A percentile compares a stretch with the other conserved stretches of the same genome.
These are phyloP conservation scores for Brassica nigra DNA, from an alignment of 345 rosid genomes.

Conservation along the genomic window DNA sequence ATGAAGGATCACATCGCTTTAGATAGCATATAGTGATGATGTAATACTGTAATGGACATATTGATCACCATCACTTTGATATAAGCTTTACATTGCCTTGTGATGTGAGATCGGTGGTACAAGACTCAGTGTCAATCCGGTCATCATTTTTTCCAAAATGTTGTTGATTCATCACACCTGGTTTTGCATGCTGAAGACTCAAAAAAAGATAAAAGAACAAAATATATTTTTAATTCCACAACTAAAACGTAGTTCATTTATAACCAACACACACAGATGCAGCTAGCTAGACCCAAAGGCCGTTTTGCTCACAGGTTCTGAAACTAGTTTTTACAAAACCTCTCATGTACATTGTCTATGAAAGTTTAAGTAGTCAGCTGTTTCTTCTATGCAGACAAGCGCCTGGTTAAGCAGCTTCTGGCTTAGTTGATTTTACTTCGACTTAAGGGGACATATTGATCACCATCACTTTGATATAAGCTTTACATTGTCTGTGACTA, in stretches of 20 bases:
- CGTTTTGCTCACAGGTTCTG: too few species aligned
- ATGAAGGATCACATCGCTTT: too few species aligned
- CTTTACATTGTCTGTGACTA: slow-evolving; percentile 8
- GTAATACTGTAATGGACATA: neutral
- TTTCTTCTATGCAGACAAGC: too few species aligned
- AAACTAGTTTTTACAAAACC: too few species aligned
- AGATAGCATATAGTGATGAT: too few species aligned
- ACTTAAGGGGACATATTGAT: neutral
- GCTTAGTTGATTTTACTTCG: too few species aligned
- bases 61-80: slow-evolving; percentile 14
- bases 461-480: slow-evolving; percentile 10
- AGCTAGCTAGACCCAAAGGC: too few species aligned
- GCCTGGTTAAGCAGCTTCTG: too few species aligned
- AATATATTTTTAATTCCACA: neutral
- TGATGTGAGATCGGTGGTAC: neutral
- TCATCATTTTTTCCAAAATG: neutral
- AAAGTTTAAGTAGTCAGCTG: too few species aligned
- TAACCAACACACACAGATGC: too few species aligned
- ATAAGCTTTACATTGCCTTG: slow-evolving; percentile 1
- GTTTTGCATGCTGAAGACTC: neutral
- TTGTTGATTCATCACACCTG: neutral
- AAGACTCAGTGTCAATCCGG: neutral
- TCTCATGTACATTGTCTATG: too few species aligned
- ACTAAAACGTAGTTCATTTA: too few species aligned
- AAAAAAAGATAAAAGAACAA: neutral